Evolutionary conservation across 1,284 basidiomycete species (phyloP), one percentile per base, ranked within the genome.

Genomic region (Sporisorium scitamineum): DNA sequence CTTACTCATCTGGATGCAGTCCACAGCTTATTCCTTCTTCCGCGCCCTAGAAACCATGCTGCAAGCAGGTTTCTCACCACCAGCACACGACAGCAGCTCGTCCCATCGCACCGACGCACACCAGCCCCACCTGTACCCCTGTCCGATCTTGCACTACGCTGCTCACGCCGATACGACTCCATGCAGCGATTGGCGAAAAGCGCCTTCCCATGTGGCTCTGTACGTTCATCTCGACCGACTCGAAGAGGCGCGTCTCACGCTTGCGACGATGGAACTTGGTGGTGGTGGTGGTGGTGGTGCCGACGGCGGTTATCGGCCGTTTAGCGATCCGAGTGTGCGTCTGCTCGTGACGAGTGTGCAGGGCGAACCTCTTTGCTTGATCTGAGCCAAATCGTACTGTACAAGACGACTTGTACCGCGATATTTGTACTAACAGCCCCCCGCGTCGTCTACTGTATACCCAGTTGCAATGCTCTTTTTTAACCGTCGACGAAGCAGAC

Each of bases 171-270:
- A 37, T 14, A 29, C 29, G n/a, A 5, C 22, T 27, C 24, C 2
- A 27, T 9, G 2, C 26, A 16, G 1, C 9, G 32, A 44, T 11
- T 22, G n/a, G 11, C 14, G 8, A 14, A 27, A 20, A 5, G 53
- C 24, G 32, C 45, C 69, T 7, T 61, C 68, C n/a, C 54, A 66
- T 20, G 55, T 71, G 22, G 63, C 55, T 9, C 45, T 71, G n/a
- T 71, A 66, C 32, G 62, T 62, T 6, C 69, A 71, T 41, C 59
- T 66, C 5, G 59, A 71, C 34, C 50, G 69, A 18, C 41, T 66
- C 18, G 41, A 24, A 29, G 59, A 71, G 20, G 69, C 59, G 10
- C 54, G 69, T 14, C 20, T n/a, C 14, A 59, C 24, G 41, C 51
- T 71, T 13, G 59, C 62, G 4, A 24, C 16, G 3, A 14, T 71